Evolutionary conservation across 2,329 filamentous ascomycete species (phyloP), one percentile per base, ranked within the genome.

Genomic region (Colletotrichum filicis): DNA sequence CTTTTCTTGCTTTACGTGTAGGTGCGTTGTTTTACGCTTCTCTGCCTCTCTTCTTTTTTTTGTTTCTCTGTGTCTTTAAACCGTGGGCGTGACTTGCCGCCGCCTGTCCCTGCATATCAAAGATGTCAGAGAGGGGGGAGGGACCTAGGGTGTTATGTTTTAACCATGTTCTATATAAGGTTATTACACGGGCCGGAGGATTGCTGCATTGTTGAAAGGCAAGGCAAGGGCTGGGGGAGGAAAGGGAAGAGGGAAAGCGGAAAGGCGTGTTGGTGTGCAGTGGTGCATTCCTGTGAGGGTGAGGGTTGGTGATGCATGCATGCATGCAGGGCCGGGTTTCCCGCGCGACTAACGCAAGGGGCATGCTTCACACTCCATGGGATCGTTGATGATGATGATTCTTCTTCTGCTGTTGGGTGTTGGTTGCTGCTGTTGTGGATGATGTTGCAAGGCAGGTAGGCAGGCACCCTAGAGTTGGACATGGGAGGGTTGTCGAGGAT

Each of bases 341-440:
- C 57, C 67, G 28, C 53, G 37, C 28, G 35, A 52, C 53, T 66
- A 24, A 55, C 46, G 68, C 68, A 60, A 66, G 61, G 61, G 53
- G n/a, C 61, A 66, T 59, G 46, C 55, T 60, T 24, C 28, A 7
- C 6, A 19, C 1, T 19, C 14, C 14, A 19, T 16, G 37, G n/a
- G 11, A 9, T 16, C 42, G 26, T 62, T 4, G 35, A 46, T 12
- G 35, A 46, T 12, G 35, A 46, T 9, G 37, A 42, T 26, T 22
- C n/a, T n/a, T 19, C 16, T n/a, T 9, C 42, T 46, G 2, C 12
- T 42, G 35, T 42, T 49, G 19, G 42, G 19, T 7, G 14, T 6
- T 42, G 30, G 37, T 16, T 42, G 16, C 19, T n/a, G 42, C 14
- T 24, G 35, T 14, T 28, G 12, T 61, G 58, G 5, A 4, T 30